Conservation (phyloP, 2,329 filamentous ascomycete genomes). For the Phaeomoniella chlamydospora region DNA sequence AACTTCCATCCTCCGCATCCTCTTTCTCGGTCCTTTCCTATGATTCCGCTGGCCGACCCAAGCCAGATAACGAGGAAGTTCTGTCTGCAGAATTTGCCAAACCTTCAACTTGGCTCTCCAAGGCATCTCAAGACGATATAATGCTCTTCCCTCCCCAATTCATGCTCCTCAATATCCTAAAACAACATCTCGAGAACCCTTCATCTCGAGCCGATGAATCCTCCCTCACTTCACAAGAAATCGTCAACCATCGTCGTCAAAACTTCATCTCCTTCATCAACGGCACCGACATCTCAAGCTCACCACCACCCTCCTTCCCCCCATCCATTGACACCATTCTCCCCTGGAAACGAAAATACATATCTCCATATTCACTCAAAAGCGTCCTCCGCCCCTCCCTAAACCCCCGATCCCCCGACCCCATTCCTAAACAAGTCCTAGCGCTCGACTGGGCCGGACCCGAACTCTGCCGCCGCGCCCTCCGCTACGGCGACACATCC, state of each 20-base stretch:
- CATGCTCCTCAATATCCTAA: conserved; percentile 39
- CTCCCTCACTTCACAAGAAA: neutral
- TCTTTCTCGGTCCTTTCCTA: no score
- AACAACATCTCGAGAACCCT: conserved; percentile 31
- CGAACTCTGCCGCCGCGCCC: neutral
- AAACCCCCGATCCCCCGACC: neutral
- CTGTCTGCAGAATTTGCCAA: conserved; percentile 68
- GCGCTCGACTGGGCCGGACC: neutral
- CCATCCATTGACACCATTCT: neutral
- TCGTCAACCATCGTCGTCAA: neutral
- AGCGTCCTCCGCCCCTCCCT: neutral
- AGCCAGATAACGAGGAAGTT: conserved; percentile 49
- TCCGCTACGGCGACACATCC: neutral
- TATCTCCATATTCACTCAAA: neutral
- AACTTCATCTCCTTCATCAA: neutral
- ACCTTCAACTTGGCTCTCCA: conserved; percentile 52
- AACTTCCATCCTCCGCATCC: no score
- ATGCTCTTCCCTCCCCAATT: conserved; percentile 86
- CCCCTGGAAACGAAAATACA: neutral
- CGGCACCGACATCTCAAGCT: neutral
- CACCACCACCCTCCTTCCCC: neutral
- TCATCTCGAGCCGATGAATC: conserved; percentile 4
- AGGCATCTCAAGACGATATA: conserved; percentile 50
- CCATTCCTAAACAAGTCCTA: neutral
- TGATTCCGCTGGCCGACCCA: no score